These are phyloP conservation scores for Macadamia tetraphylla DNA, from an alignment of 164 flowering plant genomes.

Conservation along the genomic window DNA sequence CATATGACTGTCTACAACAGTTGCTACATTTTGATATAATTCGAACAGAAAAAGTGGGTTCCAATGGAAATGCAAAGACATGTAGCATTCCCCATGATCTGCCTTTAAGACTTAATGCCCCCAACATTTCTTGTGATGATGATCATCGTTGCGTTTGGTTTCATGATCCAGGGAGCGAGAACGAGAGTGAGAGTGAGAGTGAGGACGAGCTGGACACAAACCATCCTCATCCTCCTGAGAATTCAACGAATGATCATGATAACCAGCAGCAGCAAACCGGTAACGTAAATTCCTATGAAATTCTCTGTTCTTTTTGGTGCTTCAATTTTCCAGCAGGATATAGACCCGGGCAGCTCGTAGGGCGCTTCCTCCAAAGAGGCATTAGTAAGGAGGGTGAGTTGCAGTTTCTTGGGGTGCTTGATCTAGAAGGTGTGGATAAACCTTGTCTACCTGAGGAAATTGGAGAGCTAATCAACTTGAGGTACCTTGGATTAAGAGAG, in stretches of 20 bases:
- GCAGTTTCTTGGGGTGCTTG: conserved; percentile 13
- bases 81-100: conserved; percentile 14
- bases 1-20: background rate
- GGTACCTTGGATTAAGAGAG: too few species aligned
- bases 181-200: too few species aligned
- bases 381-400: background rate
- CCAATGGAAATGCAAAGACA: conserved; percentile 10
- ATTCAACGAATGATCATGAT: too few species aligned
- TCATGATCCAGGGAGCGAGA: too few species aligned
- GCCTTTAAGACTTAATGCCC: background rate
- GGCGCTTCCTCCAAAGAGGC: background rate
- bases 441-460: conserved; percentile 6
- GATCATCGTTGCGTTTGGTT: too few species aligned
- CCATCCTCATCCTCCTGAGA: too few species aligned
- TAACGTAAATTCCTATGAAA: background rate
- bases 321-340: conserved; percentile 1
- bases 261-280: too few species aligned
- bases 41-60: conserved; percentile 12
- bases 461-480: background rate
- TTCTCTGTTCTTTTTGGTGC: conserved; percentile 3
- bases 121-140: background rate
- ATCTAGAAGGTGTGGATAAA: conserved; percentile 14
- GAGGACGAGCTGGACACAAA: too few species aligned
- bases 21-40: conserved; percentile 25
- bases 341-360: too few species aligned